Percentiles rank a stretch among this genome's conserved stretches.
phyloP scores from a whole-genome alignment of 2,329 filamentous ascomycete species.

The Magnaporthiopsis poae region DNA sequence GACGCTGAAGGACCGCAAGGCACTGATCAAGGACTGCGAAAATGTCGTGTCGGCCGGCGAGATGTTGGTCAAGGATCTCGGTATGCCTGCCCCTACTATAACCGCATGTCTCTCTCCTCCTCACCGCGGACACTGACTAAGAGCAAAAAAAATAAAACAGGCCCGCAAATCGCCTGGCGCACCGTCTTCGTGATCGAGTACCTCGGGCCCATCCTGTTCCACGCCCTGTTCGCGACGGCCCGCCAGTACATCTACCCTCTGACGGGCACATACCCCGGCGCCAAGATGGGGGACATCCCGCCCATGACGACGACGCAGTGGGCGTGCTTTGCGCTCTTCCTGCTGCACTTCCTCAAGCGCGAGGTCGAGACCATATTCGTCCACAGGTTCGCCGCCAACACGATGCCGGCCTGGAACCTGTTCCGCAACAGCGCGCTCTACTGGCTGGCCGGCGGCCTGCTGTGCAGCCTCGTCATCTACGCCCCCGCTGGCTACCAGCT shows the following conservation, averaged over 20 bases:
- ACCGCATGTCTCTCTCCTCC: background rate
- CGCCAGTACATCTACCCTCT: slow-evolving; percentile 62
- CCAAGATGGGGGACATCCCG: slow-evolving; percentile 30
- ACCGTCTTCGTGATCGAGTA: slow-evolving; percentile 96
- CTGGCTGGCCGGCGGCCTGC: slow-evolving; percentile 73
- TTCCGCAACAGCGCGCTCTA: slow-evolving; percentile 94
- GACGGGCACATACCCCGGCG: slow-evolving; percentile 21
- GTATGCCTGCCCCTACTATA: slow-evolving; percentile 41
- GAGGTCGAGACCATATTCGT: slow-evolving; percentile 90
- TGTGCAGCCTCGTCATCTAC: slow-evolving; percentile 80
- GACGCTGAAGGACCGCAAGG: slow-evolving; percentile 53
- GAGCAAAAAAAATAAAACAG: slow-evolving; percentile 31
- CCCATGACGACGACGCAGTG: slow-evolving; percentile 57
- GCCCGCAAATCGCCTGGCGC: slow-evolving; percentile 80
- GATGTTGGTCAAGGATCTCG: slow-evolving; percentile 86
- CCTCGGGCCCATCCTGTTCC: slow-evolving; percentile 79
- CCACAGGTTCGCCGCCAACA: slow-evolving; percentile 87
- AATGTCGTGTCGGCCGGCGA: slow-evolving; percentile 40
- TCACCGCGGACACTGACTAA: background rate
- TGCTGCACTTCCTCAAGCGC: slow-evolving; percentile 84
- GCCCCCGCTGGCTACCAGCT: slow-evolving; percentile 38
- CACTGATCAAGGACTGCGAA: slow-evolving; percentile 38
- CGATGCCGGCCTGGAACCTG: slow-evolving; percentile 84
- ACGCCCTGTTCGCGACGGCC: slow-evolving; percentile 61
- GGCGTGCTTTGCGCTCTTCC: slow-evolving; percentile 63